These are phyloP conservation scores for Chaetoscypha palmicola DNA, from an alignment of 2,329 filamentous ascomycete species.

Conservation along the genomic window DNA sequence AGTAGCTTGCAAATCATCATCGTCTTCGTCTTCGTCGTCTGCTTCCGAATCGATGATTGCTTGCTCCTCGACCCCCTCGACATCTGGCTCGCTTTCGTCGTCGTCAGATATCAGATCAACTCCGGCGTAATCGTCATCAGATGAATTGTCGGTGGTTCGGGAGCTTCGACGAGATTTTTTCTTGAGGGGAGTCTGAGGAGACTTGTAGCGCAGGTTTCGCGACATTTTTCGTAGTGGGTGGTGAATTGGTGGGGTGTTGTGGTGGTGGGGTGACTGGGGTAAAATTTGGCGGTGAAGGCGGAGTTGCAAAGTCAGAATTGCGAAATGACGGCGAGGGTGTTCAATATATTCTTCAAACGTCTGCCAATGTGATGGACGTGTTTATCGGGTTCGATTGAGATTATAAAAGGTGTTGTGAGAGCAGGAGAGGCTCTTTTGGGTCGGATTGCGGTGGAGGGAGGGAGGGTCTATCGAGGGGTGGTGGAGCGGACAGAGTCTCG, in stretches of 20 bases:
- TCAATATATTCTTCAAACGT: not conserved
- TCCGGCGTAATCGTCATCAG: slow-evolving; percentile 65
- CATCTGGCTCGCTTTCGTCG: slow-evolving; percentile 72
- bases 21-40: slow-evolving; percentile 37
- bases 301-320: not conserved
- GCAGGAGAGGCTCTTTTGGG: slow-evolving; percentile 7
- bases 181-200: slow-evolving; percentile 32
- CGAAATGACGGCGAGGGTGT: slow-evolving; percentile 3
- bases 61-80: slow-evolving; percentile 71
- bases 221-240: slow-evolving; percentile 24
- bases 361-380: slow-evolving; percentile 3
- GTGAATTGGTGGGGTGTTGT: slow-evolving; percentile 4
- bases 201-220: slow-evolving; percentile 46
- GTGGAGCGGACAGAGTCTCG: slow-evolving; percentile 23
- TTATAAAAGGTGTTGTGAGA: slow-evolving; percentile 10
- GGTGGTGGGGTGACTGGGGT: not conserved
- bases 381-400: slow-evolving; percentile 13
- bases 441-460: slow-evolving; percentile 10
- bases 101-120: slow-evolving; percentile 76
- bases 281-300: slow-evolving; percentile 19
- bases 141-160: slow-evolving; percentile 45
- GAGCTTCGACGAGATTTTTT: slow-evolving; percentile 27
- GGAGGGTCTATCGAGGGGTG: slow-evolving; percentile 6
- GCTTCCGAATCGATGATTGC: slow-evolving; percentile 52
- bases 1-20: slow-evolving; percentile 25